Base-by-base conservation (phyloP, 2,329 filamentous ascomycete genomes). In the Cercospora zeae-maydis region DNA sequence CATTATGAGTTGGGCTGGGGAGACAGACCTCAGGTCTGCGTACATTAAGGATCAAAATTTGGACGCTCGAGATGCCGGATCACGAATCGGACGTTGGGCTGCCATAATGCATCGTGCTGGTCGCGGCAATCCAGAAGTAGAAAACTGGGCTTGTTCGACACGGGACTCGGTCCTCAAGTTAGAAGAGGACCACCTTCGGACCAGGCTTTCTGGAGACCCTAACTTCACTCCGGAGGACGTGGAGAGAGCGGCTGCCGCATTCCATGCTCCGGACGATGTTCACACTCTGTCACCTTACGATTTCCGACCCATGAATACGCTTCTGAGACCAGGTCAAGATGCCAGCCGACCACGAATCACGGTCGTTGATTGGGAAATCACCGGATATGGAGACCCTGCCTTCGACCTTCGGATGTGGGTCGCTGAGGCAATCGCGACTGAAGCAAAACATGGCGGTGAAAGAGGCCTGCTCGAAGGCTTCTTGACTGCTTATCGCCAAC, bases 1-100 rank as follows among this genome's bases (percentile, higher is more conserved):
- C 21, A 56, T 61, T 27, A 63, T 58, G 63, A 63, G 39, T 27
- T 65, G 59, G 54, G 55, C 33, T 2, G 61, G 61, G 4, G 57
- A 63, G 24, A 47, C 39, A 14, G 57, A 60, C 36, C 42, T 63
- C 19, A 47, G 36, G 6, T 39, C 56, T 3, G 49, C 61, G 5
- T 60, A 53, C 19, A 55, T 59, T 4, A 19, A 56, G 27, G 37
- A 56, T 19, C 37, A 21, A 4, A 37, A 45, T 10, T 47, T 63
- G 16, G 56, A 63, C n/a, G 61, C 47, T 42, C 42, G 36, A 31
- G 31, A 36, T 27, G 55, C 58, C n/a, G 61, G 56, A 1, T n/a
- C 34, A 7, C 53, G 39, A 13, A 24, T 59, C 13, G 56, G 56
- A 10, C 27, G 30, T 3, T 59, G 56, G 56, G 24, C 42, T 7